Evolutionary conservation across 169 alveolate species (phyloP), one percentile per base, ranked within the genome.

Genomic region (Neospora caninum): DNA sequence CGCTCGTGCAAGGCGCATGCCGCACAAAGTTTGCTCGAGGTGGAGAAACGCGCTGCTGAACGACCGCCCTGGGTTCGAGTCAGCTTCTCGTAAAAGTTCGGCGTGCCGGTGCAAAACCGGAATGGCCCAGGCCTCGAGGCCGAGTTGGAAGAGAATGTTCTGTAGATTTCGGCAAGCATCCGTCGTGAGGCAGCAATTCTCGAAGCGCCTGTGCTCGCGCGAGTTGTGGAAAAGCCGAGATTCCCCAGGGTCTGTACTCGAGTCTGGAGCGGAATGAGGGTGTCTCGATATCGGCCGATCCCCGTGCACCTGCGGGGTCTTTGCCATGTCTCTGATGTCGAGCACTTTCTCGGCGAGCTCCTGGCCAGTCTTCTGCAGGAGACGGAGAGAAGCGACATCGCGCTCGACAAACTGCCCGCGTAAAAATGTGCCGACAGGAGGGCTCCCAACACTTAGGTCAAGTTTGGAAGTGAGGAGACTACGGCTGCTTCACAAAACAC

Each of bases 1-100:
- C 38, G 89, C 89, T 22, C 89, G 22, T 13, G 67, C 89, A 49
- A 82, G 89, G 67, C 89, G 53, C 89, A 82, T 9, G 67, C 22
- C 25, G 36, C 31, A 16, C 20, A 82, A 67, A 18, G 64, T 18
- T 10, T 42, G 89, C 67, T 25, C 38, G 41, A 82, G 67, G 67
- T 36, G 89, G 39, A 82, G 89, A 49, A 29, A 82, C n/a, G 22
- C 89, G 43, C 41, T 7, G 42, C 31, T n/a, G 86, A 78, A n/a
- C 20, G 18, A 6, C 86, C 86, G 31, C 13, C 86, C 86, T 20
- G 22, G 49, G n/a, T 78, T 10, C 13, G 45, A 36, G 25, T 22
- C 89, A 4, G 89, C 89, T 31, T 64, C 29, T 9, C 64, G 89
- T 2, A 82, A n/a, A 1, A 82, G 89, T 34, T 82, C 69, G 6